Evolutionary conservation across 345 rosid species (phyloP), one percentile per base, ranked within the genome.

Genomic region (Populus simonii): DNA sequence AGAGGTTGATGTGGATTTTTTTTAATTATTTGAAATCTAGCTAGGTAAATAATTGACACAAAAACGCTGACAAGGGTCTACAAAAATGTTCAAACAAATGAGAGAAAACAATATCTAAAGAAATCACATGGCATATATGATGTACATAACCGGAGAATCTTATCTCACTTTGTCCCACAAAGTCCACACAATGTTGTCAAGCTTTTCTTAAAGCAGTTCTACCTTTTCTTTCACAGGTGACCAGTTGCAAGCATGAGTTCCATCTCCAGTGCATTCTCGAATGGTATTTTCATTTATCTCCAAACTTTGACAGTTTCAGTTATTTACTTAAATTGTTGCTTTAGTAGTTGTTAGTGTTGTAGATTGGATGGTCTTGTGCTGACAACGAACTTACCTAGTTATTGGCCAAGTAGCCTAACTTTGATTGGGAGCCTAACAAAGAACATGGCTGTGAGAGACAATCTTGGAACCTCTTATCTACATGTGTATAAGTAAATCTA

Each of bases 201-300:
- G 27, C 27, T 25, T 25, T 25, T 25, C 27, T 25, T 25, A 25
- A 25, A 25, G 27, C 27, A 25, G 27, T 25, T 25, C 27, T 25
- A 25, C 27, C 27, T 25, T 25, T 25, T 25, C 27, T 25, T 25
- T 25, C 27, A 25, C 27, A 25, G 27, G 27, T 25, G 27, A 25
- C 27, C 27, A 25, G 1, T 79, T 96, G 99, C 92, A 96, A 89
- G 92, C 99, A 96, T 36, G 98, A 96, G 88, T 96, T 83, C 85
- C 99, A 96, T 86, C 97, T 96, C 71, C 99, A 93, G 85, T 96
- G 99, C 83, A 85, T 96, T 65, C 99, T 96, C 53, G 99, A 96
- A 83, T 96, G 99, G 98, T 95, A 86, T 72, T 72, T 27, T 79
- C 62, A 10, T 74, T 49, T n/a, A 27, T 25, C 70, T 35, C 73